Conservation (phyloP, 768 basidiomycete species). For the Naganishia antarctica region DNA sequence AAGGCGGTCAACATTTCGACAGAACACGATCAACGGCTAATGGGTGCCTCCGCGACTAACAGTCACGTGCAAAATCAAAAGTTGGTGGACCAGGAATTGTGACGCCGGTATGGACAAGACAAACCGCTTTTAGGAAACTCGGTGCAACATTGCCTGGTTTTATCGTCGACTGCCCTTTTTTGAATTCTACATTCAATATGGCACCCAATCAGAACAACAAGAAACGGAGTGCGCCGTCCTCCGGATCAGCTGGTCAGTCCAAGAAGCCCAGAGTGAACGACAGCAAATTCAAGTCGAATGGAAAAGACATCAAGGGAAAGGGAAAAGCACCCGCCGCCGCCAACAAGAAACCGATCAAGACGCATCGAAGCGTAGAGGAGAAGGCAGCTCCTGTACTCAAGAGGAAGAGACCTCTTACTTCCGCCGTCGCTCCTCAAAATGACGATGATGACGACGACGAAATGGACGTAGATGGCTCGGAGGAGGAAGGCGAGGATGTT, state of each 20-base stretch:
- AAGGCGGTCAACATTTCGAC: neutral
- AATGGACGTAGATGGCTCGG: conserved; percentile 34
- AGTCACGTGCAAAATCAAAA: conserved; percentile 8
- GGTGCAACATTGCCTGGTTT: neutral
- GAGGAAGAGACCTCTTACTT: conserved; percentile 28
- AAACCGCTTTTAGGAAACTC: too few relatives aligned
- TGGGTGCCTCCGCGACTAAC: neutral
- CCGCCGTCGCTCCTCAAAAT: conserved; percentile 28
- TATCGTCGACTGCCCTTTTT: too few relatives aligned
- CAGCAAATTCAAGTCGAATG: conserved; percentile 44
- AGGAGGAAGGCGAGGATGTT: conserved; percentile 27
- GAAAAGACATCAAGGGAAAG: conserved; percentile 37
- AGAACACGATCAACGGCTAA: neutral
- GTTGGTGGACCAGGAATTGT: neutral
- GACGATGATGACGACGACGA: conserved; percentile 35
- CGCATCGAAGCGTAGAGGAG: conserved; percentile 1
- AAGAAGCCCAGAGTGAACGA: conserved; percentile 16
- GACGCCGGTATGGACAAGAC: neutral
- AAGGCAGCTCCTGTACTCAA: conserved; percentile 7
- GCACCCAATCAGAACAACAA: conserved; percentile 11
- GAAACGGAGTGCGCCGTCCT: conserved; percentile 1
- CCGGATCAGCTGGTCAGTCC: neutral
- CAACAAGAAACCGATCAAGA: conserved; percentile 19
- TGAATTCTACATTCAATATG: neutral
- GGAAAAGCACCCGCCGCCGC: conserved; percentile 33